Percentiles rank a stretch among this genome's conserved stretches.
Evolutionary conservation across 2,329 filamentous ascomycete genomes (phyloP).

Genomic region (Colletotrichum trifolii): DNA sequence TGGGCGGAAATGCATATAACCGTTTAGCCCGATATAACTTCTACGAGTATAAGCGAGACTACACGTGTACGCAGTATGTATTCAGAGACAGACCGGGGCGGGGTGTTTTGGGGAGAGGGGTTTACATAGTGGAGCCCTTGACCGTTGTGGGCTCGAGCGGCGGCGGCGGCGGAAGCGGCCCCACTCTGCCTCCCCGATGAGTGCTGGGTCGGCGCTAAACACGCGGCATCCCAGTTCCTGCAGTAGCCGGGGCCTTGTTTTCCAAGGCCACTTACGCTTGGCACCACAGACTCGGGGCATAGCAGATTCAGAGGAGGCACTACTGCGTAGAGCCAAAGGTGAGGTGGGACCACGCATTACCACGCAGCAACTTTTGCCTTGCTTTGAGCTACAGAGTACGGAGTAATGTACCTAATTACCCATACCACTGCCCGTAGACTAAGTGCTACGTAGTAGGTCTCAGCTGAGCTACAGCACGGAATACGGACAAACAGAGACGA

Average conservation of each 20-base stretch:
- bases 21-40: conserved; percentile 3
- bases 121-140: background rate
- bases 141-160: conserved; percentile 2
- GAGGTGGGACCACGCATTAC: too few species aligned
- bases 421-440: background rate
- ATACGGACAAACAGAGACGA: too few species aligned
- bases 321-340: too few species aligned
- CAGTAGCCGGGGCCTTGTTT: conserved; percentile 29
- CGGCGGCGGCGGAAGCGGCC: conserved; percentile 24
- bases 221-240: conserved; percentile 36
- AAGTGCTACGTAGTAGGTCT: too few species aligned
- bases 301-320: background rate
- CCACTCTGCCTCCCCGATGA: conserved; percentile 8
- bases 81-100: too few species aligned
- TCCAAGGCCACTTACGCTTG: conserved; percentile 32
- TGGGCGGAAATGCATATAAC: conserved; percentile 11
- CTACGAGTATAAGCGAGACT: background rate
- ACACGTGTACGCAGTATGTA: too few species aligned
- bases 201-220: conserved; percentile 22
- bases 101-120: background rate
- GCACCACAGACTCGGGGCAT: conserved; percentile 13
- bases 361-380: too few species aligned
- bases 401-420: too few species aligned
- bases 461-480: too few species aligned
- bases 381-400: too few species aligned